Evolutionary conservation across 2,329 filamentous ascomycete species (phyloP).

Genomic region (Diaporthe vaccinii): DNA sequence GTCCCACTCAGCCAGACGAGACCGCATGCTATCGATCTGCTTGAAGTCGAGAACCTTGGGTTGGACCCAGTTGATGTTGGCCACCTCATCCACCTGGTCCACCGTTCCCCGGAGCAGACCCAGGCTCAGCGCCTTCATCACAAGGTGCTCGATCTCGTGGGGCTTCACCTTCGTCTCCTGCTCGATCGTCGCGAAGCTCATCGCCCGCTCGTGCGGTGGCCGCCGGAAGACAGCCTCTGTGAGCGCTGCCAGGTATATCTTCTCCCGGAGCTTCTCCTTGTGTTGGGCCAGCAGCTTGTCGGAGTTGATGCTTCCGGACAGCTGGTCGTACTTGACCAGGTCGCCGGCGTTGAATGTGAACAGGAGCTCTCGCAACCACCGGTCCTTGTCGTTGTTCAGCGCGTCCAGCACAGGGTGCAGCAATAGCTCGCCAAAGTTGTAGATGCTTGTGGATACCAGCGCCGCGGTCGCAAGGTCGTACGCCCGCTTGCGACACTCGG

Average conservation of each 20-base stretch:
- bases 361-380: constrained; percentile 94
- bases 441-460: constrained; percentile 93
- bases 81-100: constrained; percentile 94
- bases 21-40: constrained; percentile 94
- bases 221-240: constrained; percentile 97
- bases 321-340: constrained; percentile 85
- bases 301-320: constrained; percentile 84
- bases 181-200: constrained; percentile 90
- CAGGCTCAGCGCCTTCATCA: constrained; percentile 98
- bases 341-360: constrained; percentile 98
- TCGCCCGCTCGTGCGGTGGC: constrained; percentile 93
- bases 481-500: constrained; percentile 85
- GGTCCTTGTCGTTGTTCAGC: constrained; percentile 77
- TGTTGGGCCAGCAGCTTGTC: constrained; percentile 85
- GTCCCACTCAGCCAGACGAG: constrained; percentile 93
- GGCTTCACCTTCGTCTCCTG: constrained; percentile 92
- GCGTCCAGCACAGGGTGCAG: constrained; percentile 95
- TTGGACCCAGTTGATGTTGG: constrained; percentile 98
- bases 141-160: constrained; percentile 95
- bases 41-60: constrained; percentile 96
- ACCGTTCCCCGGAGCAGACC: constrained; percentile 92
- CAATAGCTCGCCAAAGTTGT: constrained; percentile 99
- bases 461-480: constrained; percentile 95
- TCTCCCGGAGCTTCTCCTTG: constrained; percentile 89
- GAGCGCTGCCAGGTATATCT: constrained; percentile 96